Conservation (phyloP, 2,329 filamentous ascomycete species). For the Cladophialophora chaetospira region DNA sequence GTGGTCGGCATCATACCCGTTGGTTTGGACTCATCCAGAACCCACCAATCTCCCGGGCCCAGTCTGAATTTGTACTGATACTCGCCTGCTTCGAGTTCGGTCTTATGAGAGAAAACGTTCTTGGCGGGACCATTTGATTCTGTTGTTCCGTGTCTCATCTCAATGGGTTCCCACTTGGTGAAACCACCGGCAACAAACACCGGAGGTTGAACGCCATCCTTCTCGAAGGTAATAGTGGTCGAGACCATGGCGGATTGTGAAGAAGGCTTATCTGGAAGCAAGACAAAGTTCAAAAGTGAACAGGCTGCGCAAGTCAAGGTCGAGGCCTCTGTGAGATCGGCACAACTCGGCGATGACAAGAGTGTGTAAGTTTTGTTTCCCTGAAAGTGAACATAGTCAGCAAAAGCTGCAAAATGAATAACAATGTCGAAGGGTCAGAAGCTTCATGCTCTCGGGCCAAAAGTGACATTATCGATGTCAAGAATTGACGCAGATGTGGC, state of each 20-base stretch:
- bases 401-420: neutral
- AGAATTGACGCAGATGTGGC: neutral
- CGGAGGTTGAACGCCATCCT: conserved; percentile 63
- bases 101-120: conserved; percentile 59
- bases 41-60: conserved; percentile 69
- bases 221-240: conserved; percentile 63
- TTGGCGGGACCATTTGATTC: conserved; percentile 53
- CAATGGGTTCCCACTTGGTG: conserved; percentile 66
- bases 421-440: neutral
- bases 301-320: neutral
- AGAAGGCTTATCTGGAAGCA: neutral
- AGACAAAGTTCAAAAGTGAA: neutral
- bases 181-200: conserved; percentile 72
- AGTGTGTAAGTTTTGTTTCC: neutral
- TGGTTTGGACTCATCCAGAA: conserved; percentile 63
- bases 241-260: conserved; percentile 39
- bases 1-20: conserved; percentile 52
- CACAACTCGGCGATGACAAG: neutral
- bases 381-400: conserved; percentile 7
- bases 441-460: neutral
- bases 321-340: neutral
- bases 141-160: conserved; percentile 60
- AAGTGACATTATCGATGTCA: neutral
- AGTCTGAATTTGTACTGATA: conserved; percentile 77
- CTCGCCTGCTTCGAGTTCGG: conserved; percentile 58